These are phyloP conservation scores for Aspergillus sp. DNA, from an alignment of 2,329 filamentous ascomycete species.

Conservation along the genomic window DNA sequence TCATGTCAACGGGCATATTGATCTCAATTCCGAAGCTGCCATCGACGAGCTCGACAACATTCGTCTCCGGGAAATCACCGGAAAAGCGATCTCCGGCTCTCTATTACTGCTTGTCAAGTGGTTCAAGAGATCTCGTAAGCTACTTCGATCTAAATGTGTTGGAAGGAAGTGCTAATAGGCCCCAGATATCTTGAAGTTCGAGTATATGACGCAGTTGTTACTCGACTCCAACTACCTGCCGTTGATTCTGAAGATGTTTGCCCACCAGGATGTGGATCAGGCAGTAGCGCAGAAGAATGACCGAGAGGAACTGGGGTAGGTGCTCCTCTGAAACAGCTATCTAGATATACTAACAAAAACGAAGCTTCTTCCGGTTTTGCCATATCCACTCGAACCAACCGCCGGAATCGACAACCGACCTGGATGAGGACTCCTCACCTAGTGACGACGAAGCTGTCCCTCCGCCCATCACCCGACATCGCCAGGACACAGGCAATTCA, in stretches of 20 bases:
- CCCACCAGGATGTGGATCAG: constrained; percentile 90
- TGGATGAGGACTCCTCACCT: constrained; percentile 32
- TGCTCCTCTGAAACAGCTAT: not conserved
- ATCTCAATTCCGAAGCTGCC: constrained; percentile 37
- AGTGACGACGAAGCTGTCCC: constrained; percentile 75
- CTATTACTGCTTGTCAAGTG: constrained; percentile 89
- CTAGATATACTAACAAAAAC: constrained; percentile 15
- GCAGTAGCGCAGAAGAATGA: constrained; percentile 85
- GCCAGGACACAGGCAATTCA: constrained; percentile 35
- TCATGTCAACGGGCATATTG: constrained; percentile 21
- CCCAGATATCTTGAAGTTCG: constrained; percentile 87
- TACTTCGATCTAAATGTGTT: not conserved
- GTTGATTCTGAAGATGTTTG: constrained; percentile 87
- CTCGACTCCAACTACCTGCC: constrained; percentile 95
- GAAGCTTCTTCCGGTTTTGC: constrained; percentile 89
- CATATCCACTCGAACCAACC: constrained; percentile 68
- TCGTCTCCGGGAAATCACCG: constrained; percentile 80
- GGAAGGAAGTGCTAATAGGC: constrained; percentile 14
- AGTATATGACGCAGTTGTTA: constrained; percentile 90
- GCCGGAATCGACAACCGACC: constrained; percentile 37
- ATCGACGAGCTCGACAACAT: constrained; percentile 80
- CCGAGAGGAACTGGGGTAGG: constrained; percentile 75
- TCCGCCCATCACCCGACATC: constrained; percentile 73
- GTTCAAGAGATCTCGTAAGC: constrained; percentile 90
- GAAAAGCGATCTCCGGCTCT: constrained; percentile 88